phyloP scores from a whole-genome alignment of 2,329 filamentous ascomycete species.

The Myriosclerotinia scirpicola region DNA sequence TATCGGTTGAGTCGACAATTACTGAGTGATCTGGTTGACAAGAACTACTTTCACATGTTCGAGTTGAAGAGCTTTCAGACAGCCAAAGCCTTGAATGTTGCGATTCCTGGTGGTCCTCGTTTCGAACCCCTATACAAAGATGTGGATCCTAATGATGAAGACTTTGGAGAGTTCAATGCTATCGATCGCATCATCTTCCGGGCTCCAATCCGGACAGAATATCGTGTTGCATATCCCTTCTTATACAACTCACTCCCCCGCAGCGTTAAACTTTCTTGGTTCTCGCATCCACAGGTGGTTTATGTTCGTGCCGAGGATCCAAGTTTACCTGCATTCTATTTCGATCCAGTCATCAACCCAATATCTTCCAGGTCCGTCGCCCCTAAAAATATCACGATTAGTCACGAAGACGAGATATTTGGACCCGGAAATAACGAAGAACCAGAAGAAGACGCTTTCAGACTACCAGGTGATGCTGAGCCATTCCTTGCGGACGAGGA shows the following conservation, averaged over 20 bases:
- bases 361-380: constrained; percentile 94
- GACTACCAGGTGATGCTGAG: constrained; percentile 74
- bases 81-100: constrained; percentile 94
- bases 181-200: constrained; percentile 99
- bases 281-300: constrained; percentile 89
- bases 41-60: constrained; percentile 98
- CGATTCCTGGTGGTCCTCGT: constrained; percentile 92
- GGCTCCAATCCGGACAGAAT: constrained; percentile 90
- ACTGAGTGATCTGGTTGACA: constrained; percentile 87
- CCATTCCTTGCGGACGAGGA: constrained; percentile 90
- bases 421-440: constrained; percentile 73
- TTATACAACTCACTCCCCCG: constrained; percentile 95
- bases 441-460: constrained; percentile 74
- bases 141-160: constrained; percentile 96
- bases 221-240: constrained; percentile 89
- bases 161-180: constrained; percentile 99
- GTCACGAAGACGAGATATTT: constrained; percentile 92
- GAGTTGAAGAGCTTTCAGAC: constrained; percentile 93
- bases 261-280: constrained; percentile 91
- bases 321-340: constrained; percentile 92
- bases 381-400: constrained; percentile 88
- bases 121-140: constrained; percentile 99
- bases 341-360: constrained; percentile 96
- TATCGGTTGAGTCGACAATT: constrained; percentile 90
- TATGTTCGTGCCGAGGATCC: constrained; percentile 87